A percentile compares a stretch with the other conserved stretches of the same genome.
phyloP scores from a whole-genome alignment of 805 yeast species.

The Ogataea paradorogensis region DNA sequence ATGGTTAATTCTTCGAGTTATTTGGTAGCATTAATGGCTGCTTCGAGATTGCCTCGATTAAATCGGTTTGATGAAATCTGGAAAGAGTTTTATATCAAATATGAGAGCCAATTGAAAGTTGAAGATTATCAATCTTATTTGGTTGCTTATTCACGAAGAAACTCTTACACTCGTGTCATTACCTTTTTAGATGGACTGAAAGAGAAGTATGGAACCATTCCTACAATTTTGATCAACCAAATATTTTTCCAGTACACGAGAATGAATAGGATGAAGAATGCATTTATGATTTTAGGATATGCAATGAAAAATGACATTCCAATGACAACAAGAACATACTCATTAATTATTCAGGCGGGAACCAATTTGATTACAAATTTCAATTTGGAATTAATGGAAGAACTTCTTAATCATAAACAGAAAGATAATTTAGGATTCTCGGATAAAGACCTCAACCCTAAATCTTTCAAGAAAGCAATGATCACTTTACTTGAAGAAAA shows the following conservation, averaged over 20 bases:
- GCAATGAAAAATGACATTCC: slow-evolving; percentile 16
- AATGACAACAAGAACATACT: slow-evolving; percentile 27
- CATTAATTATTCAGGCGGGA: slow-evolving; percentile 27
- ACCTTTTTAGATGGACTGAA: slow-evolving; percentile 16
- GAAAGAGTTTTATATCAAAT: slow-evolving; percentile 14
- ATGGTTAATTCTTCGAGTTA: slow-evolving; percentile 16
- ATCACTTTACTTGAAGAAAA: slow-evolving; percentile 17
- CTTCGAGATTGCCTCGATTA: slow-evolving; percentile 17
- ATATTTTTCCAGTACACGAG: slow-evolving; percentile 25
- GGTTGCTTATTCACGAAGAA: slow-evolving; percentile 20
- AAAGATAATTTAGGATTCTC: slow-evolving; percentile 22
- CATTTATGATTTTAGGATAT: slow-evolving; percentile 19
- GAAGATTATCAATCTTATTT: slow-evolving; percentile 22
- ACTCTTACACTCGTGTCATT: slow-evolving; percentile 17
- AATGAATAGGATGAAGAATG: slow-evolving; percentile 17
- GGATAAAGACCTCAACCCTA: slow-evolving; percentile 26
- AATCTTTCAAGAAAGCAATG: slow-evolving; percentile 23
- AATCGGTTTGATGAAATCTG: slow-evolving; percentile 22
- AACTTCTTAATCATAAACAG: slow-evolving; percentile 20
- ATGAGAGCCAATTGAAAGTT: slow-evolving; percentile 10
- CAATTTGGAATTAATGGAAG: slow-evolving; percentile 23
- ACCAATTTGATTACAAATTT: slow-evolving; percentile 19
- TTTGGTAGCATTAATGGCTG: slow-evolving; percentile 24
- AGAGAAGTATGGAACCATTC: slow-evolving; percentile 14
- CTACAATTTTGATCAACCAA: slow-evolving; percentile 25